These are phyloP conservation scores for Brassica napus DNA, from an alignment of 345 rosid genomes.

Conservation along the genomic window Da-Ae NC_063448.1:12571001-12571500, in stretches of 20 bases:
- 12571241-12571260: constrained; percentile 99
- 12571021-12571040: constrained; percentile 1
- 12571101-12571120: constrained; percentile 96
- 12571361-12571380: constrained; percentile 65
- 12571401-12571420: constrained; percentile 97
- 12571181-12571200: constrained; percentile 4
- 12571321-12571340: constrained; percentile 3
- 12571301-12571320: constrained; percentile 25
- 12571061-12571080: not conserved
- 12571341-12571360: constrained; percentile 10
- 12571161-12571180: constrained; percentile 27
- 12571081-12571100: constrained; percentile 72
- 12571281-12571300: constrained; percentile 40
- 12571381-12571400: constrained; percentile 87
- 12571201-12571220: not conserved
- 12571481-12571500: constrained; percentile 56
- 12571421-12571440: constrained; percentile 89
- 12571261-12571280: constrained; percentile 92
- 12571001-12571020: constrained; percentile 36
- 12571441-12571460: constrained; percentile 67
- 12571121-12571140: constrained; percentile 94
- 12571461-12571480: constrained; percentile 73
- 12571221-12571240: constrained; percentile 69
- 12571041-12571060: not conserved
- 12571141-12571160: constrained; percentile 64